These are phyloP conservation scores for Mycogone perniciosa DNA, from an alignment of 2,329 filamentous ascomycete species.

Conservation along the genomic window DNA sequence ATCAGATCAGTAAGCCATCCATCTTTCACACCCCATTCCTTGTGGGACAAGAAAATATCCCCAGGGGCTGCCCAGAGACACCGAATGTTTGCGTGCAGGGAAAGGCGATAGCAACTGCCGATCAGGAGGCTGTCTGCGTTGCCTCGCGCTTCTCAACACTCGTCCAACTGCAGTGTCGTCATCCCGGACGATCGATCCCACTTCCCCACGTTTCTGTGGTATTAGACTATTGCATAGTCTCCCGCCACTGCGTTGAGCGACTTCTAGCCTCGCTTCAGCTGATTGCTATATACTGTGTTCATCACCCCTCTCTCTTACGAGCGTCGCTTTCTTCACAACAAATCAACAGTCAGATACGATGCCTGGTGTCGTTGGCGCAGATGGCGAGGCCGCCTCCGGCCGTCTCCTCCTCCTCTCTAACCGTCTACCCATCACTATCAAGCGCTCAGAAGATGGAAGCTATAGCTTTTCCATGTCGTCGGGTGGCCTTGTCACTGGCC, in stretches of 20 bases:
- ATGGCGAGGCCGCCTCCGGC: slow-evolving; percentile 31
- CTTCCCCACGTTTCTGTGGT: slow-evolving; percentile 4
- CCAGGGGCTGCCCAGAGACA: not conserved
- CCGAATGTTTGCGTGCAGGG: not conserved
- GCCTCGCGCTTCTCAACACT: slow-evolving; percentile 1
- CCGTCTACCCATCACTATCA: slow-evolving; percentile 92
- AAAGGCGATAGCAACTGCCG: not conserved
- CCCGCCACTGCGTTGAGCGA: not conserved
- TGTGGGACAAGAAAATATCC: not conserved
- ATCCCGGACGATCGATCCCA: slow-evolving; percentile 10
- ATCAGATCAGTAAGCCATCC: not conserved
- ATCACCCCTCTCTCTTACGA: not conserved
- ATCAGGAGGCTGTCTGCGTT: not conserved
- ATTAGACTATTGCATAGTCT: too few species aligned
- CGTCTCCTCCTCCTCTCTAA: slow-evolving; percentile 85
- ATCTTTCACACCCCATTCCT: not conserved
- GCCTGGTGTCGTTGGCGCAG: slow-evolving; percentile 31
- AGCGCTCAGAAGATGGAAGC: slow-evolving; percentile 81
- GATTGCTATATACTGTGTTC: not conserved
- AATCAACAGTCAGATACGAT: slow-evolving; percentile 14
- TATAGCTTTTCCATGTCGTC: slow-evolving; percentile 97
- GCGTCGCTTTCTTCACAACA: not conserved
- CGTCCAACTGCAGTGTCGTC: slow-evolving; percentile 8
- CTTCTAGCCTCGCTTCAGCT: not conserved
- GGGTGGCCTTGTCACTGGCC: slow-evolving; percentile 85